These are phyloP conservation scores for Penicillium dipodomyicola DNA, from an alignment of 495 filamentous ascomycete genomes.

Conservation along the genomic window DNA sequence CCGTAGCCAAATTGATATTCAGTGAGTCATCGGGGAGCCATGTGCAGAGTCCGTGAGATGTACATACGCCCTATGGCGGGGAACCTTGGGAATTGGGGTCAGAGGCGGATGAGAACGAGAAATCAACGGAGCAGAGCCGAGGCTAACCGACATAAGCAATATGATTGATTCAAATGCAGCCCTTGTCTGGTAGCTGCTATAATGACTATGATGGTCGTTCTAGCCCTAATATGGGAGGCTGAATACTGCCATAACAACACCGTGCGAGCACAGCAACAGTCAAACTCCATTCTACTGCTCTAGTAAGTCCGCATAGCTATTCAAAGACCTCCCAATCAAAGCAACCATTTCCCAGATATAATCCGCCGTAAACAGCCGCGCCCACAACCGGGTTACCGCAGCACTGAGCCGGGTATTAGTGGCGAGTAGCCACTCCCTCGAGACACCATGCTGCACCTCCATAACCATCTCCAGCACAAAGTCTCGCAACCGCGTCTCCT, in stretches of 20 bases:
- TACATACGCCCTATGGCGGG: conserved; percentile 1
- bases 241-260: neutral
- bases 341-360: conserved; percentile 67
- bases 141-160: neutral
- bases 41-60: neutral
- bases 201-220: neutral
- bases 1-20: neutral
- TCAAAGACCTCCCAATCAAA: conserved; percentile 59
- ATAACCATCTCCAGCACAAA: conserved; percentile 66
- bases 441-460: conserved; percentile 58
- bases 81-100: neutral
- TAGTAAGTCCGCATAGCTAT: conserved; percentile 63
- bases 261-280: neutral
- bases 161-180: neutral
- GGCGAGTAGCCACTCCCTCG: conserved; percentile 47
- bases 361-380: conserved; percentile 63
- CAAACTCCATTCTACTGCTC: conserved; percentile 30
- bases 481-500: conserved; percentile 59
- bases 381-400: conserved; percentile 64
- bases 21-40: neutral
- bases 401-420: conserved; percentile 60
- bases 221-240: neutral
- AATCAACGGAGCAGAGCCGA: neutral
- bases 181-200: neutral
- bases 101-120: neutral